Evolutionary conservation across 75 land plant species (phyloP).

Genomic region (Larix kaempferi): DNA sequence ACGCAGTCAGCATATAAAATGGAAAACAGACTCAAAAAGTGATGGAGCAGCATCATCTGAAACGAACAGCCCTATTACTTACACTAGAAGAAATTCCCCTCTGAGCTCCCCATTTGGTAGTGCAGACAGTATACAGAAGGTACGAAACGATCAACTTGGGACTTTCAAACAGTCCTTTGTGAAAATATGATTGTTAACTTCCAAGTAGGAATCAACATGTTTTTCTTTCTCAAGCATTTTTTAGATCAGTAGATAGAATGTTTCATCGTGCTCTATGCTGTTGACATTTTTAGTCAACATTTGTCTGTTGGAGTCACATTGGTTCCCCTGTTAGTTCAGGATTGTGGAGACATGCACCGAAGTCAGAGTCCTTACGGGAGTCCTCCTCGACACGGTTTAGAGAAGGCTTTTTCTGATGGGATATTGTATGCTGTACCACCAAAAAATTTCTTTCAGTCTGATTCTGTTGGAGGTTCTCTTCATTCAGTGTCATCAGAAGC

Average conservation of each 20-base stretch:
- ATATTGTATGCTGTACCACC: slow-evolving; percentile 60
- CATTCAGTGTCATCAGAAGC: slow-evolving; percentile 59
- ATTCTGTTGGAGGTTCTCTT: slow-evolving; percentile 58
- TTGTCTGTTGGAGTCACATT: not conserved
- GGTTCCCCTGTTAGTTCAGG: slow-evolving; percentile 29
- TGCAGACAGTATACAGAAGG: slow-evolving; percentile 79
- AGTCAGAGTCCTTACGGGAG: slow-evolving; percentile 62
- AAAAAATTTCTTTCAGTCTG: slow-evolving; percentile 56
- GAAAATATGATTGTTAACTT: not conserved
- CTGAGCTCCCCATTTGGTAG: slow-evolving; percentile 86
- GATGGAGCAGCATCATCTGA: slow-evolving; percentile 75
- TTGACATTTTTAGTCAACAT: not conserved
- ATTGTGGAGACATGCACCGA: slow-evolving; percentile 46
- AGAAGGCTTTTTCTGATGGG: slow-evolving; percentile 64
- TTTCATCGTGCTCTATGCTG: not conserved
- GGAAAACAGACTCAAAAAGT: slow-evolving; percentile 78
- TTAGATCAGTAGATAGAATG: not conserved
- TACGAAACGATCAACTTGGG: slow-evolving; percentile 2
- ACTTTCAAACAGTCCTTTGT: not conserved
- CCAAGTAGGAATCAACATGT: not conserved
- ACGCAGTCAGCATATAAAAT: slow-evolving; percentile 64
- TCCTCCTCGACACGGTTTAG: slow-evolving; percentile 67
- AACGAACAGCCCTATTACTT: slow-evolving; percentile 80
- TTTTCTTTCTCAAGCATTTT: not conserved
- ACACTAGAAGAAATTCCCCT: slow-evolving; percentile 76